Base-by-base conservation (phyloP, 805 yeast species). In the Geotrichum ghanense region DNA sequence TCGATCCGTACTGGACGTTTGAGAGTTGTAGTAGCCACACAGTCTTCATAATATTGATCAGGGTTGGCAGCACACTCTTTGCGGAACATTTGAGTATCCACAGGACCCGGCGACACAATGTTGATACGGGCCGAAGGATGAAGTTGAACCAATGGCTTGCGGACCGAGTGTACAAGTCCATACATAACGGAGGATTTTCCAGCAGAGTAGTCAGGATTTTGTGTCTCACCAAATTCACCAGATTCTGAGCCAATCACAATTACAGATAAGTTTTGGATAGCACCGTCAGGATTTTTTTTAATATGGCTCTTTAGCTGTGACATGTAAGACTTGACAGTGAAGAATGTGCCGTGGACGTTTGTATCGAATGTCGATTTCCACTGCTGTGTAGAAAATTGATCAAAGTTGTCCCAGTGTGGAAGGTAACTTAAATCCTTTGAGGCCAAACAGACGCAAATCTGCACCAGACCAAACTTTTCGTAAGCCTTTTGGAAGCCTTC, bases 101-200 rank as follows among this genome's bases (percentile, higher is more conserved):
- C 48, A 2, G 55, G 55, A 12, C 55, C 55, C 2, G 55, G 55
- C 19, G 50, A 45, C 6, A 51, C 45, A 20, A 47, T 42, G 22
- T 50, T 50, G 39, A 51, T 53, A 17, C 48, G 50, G 26, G 45
- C 24, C 42, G 9, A 16, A 25, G 27, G 45, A 42, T 31, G 17
- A 39, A 44, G 20, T 44, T 16, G 47, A 47, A 17, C 43, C 34
- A 40, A 37, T 23, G 27, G 50, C 17, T 31, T 31, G 7, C 37
- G 37, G 14, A 31, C 12, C 14, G 37, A 31, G 17, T n/a, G 12
- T 12, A n/a, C 37, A 6, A 31, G 16, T 5, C 37, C 37, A 31
- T 31, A 31, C 37, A 31, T 31, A n/a, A 31, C 37, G 17, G 37
- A 31, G 10, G 37, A 31, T 31, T 31, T 31, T 31, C 37, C 37